These are phyloP conservation scores for Dendrobium huoshanense DNA, from an alignment of 106 monocot species.

Conservation along the genomic window DNA sequence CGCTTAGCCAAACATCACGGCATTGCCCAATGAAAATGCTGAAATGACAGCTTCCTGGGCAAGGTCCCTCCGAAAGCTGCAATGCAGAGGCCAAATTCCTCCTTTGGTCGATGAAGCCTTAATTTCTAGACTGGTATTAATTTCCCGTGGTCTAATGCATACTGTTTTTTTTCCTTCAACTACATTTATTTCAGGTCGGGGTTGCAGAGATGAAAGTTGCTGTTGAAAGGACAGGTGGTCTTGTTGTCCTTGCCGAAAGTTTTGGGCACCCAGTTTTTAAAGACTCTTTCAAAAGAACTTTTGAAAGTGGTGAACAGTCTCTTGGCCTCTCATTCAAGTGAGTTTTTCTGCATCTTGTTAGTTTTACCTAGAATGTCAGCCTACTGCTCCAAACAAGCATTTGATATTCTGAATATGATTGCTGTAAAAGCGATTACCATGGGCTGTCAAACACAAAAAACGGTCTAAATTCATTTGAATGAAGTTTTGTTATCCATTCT, in stretches of 20 bases:
- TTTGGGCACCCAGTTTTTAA: constrained; percentile 97
- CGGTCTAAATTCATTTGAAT: neutral
- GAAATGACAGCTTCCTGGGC: too few species aligned
- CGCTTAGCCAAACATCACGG: too few species aligned
- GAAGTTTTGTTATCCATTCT: neutral
- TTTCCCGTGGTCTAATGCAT: neutral
- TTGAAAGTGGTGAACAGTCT: constrained; percentile 82
- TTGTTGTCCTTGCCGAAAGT: constrained; percentile 96
- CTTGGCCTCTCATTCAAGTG: constrained; percentile 98
- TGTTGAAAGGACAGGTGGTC: constrained; percentile 95
- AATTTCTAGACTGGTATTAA: neutral
- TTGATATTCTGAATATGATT: neutral
- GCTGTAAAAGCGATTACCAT: too few species aligned
- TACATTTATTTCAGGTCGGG: constrained; percentile 56
- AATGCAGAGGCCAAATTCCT: too few species aligned
- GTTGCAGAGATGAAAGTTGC: constrained; percentile 97
- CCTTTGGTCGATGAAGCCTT: too few species aligned
- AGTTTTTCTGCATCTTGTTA: constrained; percentile 17
- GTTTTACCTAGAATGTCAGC: neutral
- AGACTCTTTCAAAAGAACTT: constrained; percentile 89
- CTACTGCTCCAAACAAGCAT: neutral
- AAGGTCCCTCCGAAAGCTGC: too few species aligned
- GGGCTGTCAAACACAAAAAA: too few species aligned
- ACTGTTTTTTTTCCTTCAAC: constrained; percentile 17
- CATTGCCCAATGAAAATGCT: too few species aligned